Conservation (phyloP, 768 basidiomycete genomes). For the Imleria badia region DNA sequence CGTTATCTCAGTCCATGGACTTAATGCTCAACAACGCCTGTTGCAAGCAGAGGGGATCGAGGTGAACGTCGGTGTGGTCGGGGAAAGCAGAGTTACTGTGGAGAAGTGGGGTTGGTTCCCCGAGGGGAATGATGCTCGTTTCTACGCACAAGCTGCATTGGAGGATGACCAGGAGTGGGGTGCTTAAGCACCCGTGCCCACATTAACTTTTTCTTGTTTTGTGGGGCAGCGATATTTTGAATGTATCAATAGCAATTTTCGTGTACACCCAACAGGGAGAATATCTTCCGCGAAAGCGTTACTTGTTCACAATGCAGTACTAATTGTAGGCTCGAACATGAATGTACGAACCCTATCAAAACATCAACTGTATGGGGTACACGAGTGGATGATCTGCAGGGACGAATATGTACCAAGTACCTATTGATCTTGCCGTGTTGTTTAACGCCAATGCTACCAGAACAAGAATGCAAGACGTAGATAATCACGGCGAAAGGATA, state of each 20-base stretch:
- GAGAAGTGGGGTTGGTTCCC: conserved; percentile 64
- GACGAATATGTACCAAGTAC: conserved; percentile 23
- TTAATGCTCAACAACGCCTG: conserved; percentile 56
- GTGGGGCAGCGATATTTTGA: background rate
- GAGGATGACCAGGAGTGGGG: conserved; percentile 14
- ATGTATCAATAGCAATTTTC: too few relatives aligned
- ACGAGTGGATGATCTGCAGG: conserved; percentile 63
- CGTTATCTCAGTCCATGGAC: conserved; percentile 54
- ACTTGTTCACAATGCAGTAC: background rate
- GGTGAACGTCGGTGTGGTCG: conserved; percentile 50
- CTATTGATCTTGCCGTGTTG: conserved; percentile 55
- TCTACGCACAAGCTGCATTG: background rate
- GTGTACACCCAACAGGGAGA: too few relatives aligned
- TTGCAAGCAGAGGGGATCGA: conserved; percentile 77
- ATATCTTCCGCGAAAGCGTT: too few relatives aligned
- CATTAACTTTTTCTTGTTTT: too few relatives aligned
- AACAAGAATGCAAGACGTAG: conserved; percentile 50
- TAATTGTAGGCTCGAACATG: background rate
- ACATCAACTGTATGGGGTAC: conserved; percentile 44
- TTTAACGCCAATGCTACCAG: conserved; percentile 64
- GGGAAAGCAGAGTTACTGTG: conserved; percentile 56
- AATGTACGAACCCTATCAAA: conserved; percentile 31
- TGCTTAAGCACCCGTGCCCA: background rate
- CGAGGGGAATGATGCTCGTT: conserved; percentile 1
- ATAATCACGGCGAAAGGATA: conserved; percentile 51